A percentile compares a stretch with the other conserved stretches of the same genome.
These are phyloP conservation scores for Fusarium vanettenii DNA, from an alignment of 2,329 filamentous ascomycete genomes.

Conservation along the genomic window DNA sequence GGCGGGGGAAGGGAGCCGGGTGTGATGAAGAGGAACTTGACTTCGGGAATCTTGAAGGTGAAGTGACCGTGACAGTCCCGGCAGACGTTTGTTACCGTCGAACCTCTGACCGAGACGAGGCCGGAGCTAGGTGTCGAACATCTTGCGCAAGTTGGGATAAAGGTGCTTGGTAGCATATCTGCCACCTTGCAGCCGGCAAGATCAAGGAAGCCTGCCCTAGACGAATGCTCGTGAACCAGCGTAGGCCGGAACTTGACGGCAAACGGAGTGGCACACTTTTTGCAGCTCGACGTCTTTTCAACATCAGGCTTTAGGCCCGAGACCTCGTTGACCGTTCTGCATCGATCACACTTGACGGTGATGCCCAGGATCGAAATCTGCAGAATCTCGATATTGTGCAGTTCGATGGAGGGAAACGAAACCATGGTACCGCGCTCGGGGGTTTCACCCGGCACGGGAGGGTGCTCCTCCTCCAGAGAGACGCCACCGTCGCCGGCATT, in stretches of 20 bases:
- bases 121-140: conserved; percentile 79
- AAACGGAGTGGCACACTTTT: conserved; percentile 67
- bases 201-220: conserved; percentile 83
- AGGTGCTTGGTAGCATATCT: conserved; percentile 83
- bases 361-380: conserved; percentile 75
- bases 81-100: conserved; percentile 79
- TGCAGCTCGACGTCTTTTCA: conserved; percentile 65
- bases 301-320: conserved; percentile 70
- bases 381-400: conserved; percentile 81
- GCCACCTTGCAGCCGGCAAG: conserved; percentile 78
- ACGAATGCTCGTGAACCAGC: conserved; percentile 78
- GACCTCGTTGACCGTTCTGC: conserved; percentile 79
- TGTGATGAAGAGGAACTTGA: conserved; percentile 81
- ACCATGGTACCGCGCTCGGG: conserved; percentile 79
- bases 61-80: conserved; percentile 84
- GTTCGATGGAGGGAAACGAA: conserved; percentile 81
- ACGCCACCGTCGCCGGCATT: conserved; percentile 58
- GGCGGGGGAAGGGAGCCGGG: conserved; percentile 59
- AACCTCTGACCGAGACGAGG: conserved; percentile 78
- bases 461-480: conserved; percentile 47
- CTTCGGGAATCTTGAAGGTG: conserved; percentile 81
- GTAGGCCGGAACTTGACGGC: conserved; percentile 71
- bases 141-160: conserved; percentile 80
- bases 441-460: conserved; percentile 38
- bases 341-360: conserved; percentile 81